A percentile compares a stretch with the other conserved stretches of the same genome.
Evolutionary conservation across 805 yeast species (phyloP).

Genomic region (Candida nitratophila): DNA sequence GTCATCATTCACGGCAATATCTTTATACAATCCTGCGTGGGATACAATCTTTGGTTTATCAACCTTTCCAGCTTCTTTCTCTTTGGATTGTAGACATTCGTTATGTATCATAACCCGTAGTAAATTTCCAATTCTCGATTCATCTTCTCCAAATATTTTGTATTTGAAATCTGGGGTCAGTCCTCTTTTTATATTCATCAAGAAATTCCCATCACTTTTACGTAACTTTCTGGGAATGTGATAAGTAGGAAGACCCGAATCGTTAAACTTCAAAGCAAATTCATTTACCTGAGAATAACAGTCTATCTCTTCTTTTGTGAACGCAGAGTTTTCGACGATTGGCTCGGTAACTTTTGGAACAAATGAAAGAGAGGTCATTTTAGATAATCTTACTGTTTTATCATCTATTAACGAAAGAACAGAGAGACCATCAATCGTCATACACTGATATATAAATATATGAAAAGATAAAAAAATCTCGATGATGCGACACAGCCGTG

Average conservation of each 20-base stretch:
- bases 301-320: conserved; percentile 12
- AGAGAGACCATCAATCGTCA: no score
- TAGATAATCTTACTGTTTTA: no score
- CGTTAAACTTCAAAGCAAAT: not conserved
- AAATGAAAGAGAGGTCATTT: no score
- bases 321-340: conserved; percentile 5
- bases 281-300: not conserved
- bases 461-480: no score
- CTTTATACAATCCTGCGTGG: not conserved
- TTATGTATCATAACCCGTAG: not conserved
- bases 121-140: conserved; percentile 1
- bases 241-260: not conserved
- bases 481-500: no score
- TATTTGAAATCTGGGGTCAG: not conserved
- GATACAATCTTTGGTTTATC: not conserved
- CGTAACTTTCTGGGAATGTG: not conserved
- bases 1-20: not conserved
- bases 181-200: not conserved
- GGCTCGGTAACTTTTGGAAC: no score
- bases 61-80: not conserved
- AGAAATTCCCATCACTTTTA: not conserved
- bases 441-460: no score
- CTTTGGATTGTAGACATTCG: not conserved
- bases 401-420: no score
- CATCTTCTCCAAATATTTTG: not conserved